phyloP scores from a whole-genome alignment of 2,329 filamentous ascomycete species.

The Beauveria rudraprayagi region DNA sequence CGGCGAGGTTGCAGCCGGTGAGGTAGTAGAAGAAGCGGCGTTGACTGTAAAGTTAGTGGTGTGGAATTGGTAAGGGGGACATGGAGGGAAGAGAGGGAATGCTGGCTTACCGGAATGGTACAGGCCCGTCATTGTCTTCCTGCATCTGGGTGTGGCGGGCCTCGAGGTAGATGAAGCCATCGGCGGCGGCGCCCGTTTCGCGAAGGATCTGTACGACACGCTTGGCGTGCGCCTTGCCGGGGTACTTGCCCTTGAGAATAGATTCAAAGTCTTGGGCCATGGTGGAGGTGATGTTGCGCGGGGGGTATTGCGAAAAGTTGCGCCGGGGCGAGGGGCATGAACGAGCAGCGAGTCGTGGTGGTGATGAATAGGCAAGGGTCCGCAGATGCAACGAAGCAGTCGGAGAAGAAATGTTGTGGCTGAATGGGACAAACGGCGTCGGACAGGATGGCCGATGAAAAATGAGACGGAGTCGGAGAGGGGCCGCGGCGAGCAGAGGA shows the following conservation, averaged over 20 bases:
- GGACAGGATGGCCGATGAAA: conserved; percentile 1
- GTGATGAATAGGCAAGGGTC: background rate
- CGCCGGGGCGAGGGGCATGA: background rate
- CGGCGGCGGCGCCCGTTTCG: conserved; percentile 52
- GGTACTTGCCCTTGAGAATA: conserved; percentile 58
- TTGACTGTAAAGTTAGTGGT: conserved; percentile 46
- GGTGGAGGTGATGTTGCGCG: conserved; percentile 7
- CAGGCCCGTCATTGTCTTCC: conserved; percentile 81
- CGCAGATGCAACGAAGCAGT: background rate
- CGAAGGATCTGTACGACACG: conserved; percentile 75
- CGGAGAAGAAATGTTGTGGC: background rate
- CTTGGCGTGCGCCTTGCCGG: conserved; percentile 78
- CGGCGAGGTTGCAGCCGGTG: conserved; percentile 72
- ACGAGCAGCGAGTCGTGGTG: background rate
- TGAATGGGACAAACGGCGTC: background rate
- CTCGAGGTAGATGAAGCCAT: conserved; percentile 80
- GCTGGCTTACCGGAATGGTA: conserved; percentile 61
- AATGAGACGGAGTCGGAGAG: conserved; percentile 3
- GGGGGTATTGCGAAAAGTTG: background rate
- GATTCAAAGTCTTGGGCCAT: conserved; percentile 39
- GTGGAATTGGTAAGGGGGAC: background rate
- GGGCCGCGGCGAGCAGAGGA: background rate
- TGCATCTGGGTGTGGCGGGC: conserved; percentile 71
- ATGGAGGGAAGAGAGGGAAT: background rate
- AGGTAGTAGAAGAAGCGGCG: conserved; percentile 93